These are phyloP conservation scores for Stemphylium lycopersici DNA, from an alignment of 2,329 filamentous ascomycete species.

Conservation along the genomic window DNA sequence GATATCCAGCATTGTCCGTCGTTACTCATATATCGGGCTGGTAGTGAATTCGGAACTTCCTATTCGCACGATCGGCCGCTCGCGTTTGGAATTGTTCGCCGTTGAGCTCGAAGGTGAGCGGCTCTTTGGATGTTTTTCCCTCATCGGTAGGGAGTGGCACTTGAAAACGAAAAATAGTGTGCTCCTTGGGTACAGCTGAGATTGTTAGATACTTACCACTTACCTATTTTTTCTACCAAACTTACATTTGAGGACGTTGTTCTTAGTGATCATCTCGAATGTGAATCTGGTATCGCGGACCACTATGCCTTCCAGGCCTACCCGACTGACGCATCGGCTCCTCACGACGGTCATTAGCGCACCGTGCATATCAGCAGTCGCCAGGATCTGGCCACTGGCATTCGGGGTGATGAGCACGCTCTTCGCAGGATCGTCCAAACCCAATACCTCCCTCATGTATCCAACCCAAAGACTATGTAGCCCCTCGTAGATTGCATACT, in stretches of 20 bases:
- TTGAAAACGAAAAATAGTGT: constrained; percentile 80
- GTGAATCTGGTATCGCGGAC: constrained; percentile 86
- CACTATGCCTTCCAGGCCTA: constrained; percentile 85
- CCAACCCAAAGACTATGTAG: constrained; percentile 80
- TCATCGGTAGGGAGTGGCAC: constrained; percentile 59
- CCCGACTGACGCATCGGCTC: constrained; percentile 78
- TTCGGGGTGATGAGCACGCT: constrained; percentile 60
- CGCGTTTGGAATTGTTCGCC: constrained; percentile 86
- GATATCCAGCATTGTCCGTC: neutral
- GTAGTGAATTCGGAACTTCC: constrained; percentile 89
- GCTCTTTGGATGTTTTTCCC: constrained; percentile 41
- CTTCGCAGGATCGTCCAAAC: constrained; percentile 54
- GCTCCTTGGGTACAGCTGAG: constrained; percentile 81
- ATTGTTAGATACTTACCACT: constrained; percentile 19
- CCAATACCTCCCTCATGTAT: constrained; percentile 84
- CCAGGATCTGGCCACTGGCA: constrained; percentile 73
- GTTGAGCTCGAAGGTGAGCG: constrained; percentile 80
- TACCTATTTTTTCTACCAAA: constrained; percentile 12
- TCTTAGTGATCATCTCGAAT: constrained; percentile 80
- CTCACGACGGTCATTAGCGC: constrained; percentile 82
- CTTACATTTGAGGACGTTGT: constrained; percentile 71
- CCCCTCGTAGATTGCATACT: constrained; percentile 77
- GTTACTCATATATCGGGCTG: constrained; percentile 70
- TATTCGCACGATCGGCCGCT: constrained; percentile 83
- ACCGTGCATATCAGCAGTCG: constrained; percentile 89